Evolutionary conservation across 208 protist genomes (phyloP).

Genomic region (Wallacemonas sp.): DNA sequence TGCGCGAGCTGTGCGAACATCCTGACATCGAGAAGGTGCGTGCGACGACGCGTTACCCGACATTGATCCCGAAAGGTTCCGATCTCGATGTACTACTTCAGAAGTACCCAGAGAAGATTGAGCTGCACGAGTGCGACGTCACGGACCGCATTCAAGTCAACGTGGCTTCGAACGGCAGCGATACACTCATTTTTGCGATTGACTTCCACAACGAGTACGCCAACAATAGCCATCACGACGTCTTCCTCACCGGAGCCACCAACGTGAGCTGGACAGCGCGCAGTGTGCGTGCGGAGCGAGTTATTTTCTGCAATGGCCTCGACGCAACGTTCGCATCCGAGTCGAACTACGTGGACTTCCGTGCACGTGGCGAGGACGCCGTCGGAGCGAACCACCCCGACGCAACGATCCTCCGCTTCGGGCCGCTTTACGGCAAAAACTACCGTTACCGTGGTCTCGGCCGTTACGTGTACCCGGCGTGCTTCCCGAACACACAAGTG

Average conservation of each 20-base stretch:
- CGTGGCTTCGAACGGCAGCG: slow-evolving; percentile 87
- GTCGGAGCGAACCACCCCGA: slow-evolving; percentile 89
- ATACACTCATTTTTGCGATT: slow-evolving; percentile 91
- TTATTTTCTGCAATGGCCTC: slow-evolving; percentile 90
- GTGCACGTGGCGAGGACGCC: slow-evolving; percentile 85
- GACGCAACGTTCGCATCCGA: slow-evolving; percentile 92
- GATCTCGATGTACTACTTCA: slow-evolving; percentile 86
- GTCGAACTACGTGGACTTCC: slow-evolving; percentile 92
- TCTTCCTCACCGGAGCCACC: slow-evolving; percentile 84
- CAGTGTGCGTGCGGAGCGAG: slow-evolving; percentile 84
- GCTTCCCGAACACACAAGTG: slow-evolving; percentile 84
- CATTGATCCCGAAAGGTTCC: slow-evolving; percentile 83
- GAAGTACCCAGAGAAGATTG: slow-evolving; percentile 86
- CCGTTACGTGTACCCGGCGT: slow-evolving; percentile 86
- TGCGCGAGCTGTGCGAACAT: slow-evolving; percentile 89
- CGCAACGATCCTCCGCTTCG: slow-evolving; percentile 88
- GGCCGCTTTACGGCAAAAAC: slow-evolving; percentile 84
- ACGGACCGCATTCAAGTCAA: slow-evolving; percentile 92
- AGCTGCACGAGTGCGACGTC: slow-evolving; percentile 92
- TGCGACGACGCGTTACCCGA: slow-evolving; percentile 87
- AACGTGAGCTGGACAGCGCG: slow-evolving; percentile 92
- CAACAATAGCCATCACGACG: slow-evolving; percentile 92
- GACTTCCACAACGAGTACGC: slow-evolving; percentile 90
- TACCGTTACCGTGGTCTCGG: slow-evolving; percentile 91
- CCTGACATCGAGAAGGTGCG: slow-evolving; percentile 88